Conservation (phyloP, 768 basidiomycete species). For the Mycena alexandri region DNA sequence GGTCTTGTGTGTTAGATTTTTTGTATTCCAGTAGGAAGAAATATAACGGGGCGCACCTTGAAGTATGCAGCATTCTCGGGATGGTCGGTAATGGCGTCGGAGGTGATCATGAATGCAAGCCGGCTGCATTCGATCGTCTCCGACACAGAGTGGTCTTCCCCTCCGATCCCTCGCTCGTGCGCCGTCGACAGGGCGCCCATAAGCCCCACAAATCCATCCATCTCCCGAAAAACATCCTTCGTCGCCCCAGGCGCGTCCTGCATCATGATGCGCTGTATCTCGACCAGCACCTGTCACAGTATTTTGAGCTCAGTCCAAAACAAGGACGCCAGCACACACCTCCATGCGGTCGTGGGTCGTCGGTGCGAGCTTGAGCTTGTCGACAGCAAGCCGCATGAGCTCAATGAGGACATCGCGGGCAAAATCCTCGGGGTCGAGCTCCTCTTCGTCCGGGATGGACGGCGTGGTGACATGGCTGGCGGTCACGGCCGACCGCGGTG, state of each 20-base stretch:
- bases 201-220: conserved; percentile 84
- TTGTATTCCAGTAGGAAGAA: conserved; percentile 11
- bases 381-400: conserved; percentile 77
- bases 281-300: conserved; percentile 64
- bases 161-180: conserved; percentile 49
- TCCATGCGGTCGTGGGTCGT: conserved; percentile 60
- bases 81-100: conserved; percentile 72
- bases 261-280: conserved; percentile 76
- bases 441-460: conserved; percentile 48
- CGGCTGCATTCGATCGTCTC: conserved; percentile 66
- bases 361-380: conserved; percentile 73
- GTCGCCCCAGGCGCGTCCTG: conserved; percentile 67
- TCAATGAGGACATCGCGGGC: conserved; percentile 79
- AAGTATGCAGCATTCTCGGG: conserved; percentile 73
- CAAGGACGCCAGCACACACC: conserved; percentile 54
- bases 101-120: conserved; percentile 73
- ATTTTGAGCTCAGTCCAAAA: neutral
- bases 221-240: conserved; percentile 83
- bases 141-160: conserved; percentile 48
- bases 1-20: neutral
- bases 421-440: conserved; percentile 74
- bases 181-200: conserved; percentile 80
- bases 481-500: conserved; percentile 46
- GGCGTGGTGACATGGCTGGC: conserved; percentile 38
- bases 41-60: conserved; percentile 59